Evolutionary conservation across 1,284 basidiomycete species (phyloP).

Genomic region (Earliella scabrosa): DNA sequence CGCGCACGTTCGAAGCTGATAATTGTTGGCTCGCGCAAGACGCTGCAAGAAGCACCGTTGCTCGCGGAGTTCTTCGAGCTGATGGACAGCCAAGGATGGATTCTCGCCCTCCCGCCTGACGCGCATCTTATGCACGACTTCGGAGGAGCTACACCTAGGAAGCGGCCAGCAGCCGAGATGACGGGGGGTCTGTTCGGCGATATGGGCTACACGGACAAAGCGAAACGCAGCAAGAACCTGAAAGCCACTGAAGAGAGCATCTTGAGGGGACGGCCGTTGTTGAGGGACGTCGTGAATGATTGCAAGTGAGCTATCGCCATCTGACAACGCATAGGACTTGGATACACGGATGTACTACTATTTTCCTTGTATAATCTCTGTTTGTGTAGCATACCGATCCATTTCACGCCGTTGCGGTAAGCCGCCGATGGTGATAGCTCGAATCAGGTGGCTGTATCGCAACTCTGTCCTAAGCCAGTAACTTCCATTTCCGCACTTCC

Average conservation of each 20-base stretch:
- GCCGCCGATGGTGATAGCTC: too few species aligned
- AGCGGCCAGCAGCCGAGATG: conserved; percentile 25
- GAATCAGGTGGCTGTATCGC: too few species aligned
- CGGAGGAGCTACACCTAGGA: conserved; percentile 15
- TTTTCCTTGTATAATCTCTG: not conserved
- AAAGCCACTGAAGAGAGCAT: conserved; percentile 43
- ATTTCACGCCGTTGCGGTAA: too few species aligned
- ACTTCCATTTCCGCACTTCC: conserved; percentile 52
- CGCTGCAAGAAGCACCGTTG: conserved; percentile 65
- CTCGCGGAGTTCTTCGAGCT: conserved; percentile 76
- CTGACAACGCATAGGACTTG: not conserved
- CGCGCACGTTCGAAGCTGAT: conserved; percentile 90
- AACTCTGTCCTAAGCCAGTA: not conserved
- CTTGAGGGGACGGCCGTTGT: conserved; percentile 56
- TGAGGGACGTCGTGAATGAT: conserved; percentile 60
- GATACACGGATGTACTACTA: not conserved
- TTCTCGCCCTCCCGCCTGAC: conserved; percentile 55
- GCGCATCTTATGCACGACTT: conserved; percentile 58
- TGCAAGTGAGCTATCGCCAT: conserved; percentile 16
- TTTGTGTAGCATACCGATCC: not conserved
- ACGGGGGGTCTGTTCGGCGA: not conserved
- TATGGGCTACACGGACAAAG: conserved; percentile 12
- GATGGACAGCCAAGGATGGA: conserved; percentile 76
- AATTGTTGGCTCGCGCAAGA: conserved; percentile 85
- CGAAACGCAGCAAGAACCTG: conserved; percentile 38